phyloP scores from a whole-genome alignment of 306 rosid genomes.

The Phaseolus lunatus region DNA sequence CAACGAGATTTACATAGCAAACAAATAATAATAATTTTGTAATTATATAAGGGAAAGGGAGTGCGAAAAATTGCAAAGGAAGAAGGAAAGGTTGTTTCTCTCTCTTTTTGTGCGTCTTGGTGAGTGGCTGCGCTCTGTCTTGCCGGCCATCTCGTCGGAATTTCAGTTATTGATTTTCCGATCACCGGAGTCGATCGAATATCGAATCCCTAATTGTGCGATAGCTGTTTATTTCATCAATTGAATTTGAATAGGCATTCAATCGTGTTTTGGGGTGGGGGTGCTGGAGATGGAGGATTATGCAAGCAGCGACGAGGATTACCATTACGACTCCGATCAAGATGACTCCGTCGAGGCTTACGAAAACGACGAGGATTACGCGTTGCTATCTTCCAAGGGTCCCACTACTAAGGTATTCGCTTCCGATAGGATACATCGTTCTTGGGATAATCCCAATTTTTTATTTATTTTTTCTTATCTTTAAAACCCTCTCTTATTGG shows the following conservation, averaged over 20 bases:
- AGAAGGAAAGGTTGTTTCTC: slow-evolving; percentile 22
- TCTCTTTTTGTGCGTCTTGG: neutral
- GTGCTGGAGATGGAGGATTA: slow-evolving; percentile 59
- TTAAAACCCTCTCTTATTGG: neutral
- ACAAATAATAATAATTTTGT: neutral
- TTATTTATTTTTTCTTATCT: neutral
- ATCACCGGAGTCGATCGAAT: slow-evolving; percentile 48
- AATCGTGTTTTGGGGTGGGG: neutral
- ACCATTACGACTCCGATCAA: slow-evolving; percentile 74
- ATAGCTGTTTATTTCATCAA: neutral
- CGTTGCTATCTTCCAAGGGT: slow-evolving; percentile 58
- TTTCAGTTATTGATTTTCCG: slow-evolving; percentile 40
- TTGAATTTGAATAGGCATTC: slow-evolving; percentile 23
- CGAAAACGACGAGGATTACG: slow-evolving; percentile 65
- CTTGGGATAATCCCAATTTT: slow-evolving; percentile 26
- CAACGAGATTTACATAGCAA: too few species aligned
- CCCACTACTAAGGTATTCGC: slow-evolving; percentile 71
- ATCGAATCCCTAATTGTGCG: slow-evolving; percentile 13
- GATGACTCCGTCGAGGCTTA: slow-evolving; percentile 60
- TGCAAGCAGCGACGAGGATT: slow-evolving; percentile 69
- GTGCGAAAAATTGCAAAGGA: neutral
- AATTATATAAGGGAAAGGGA: neutral
- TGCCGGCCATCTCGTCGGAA: slow-evolving; percentile 48
- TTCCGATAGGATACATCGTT: neutral
- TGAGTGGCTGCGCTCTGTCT: neutral